Evolutionary conservation across 176 grass and related monocot species (phyloP).

Genomic region (Aegilops speltoides): DNA sequence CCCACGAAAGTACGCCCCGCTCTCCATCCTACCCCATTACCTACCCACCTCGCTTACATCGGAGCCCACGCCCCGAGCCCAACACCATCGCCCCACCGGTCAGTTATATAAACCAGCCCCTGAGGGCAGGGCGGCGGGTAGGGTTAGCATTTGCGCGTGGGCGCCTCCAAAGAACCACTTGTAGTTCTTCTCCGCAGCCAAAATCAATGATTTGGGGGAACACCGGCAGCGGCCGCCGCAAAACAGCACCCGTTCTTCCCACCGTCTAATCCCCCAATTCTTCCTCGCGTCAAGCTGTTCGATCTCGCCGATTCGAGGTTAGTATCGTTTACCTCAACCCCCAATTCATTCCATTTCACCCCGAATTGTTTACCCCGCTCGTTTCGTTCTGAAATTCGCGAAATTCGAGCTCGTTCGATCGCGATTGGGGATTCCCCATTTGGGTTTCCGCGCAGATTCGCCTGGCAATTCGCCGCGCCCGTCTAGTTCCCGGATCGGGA

Average conservation of each 20-base stretch:
- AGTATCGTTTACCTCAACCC: not conserved
- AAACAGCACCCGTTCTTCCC: not conserved
- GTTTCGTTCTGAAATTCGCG: not conserved
- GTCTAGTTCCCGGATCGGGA: not conserved
- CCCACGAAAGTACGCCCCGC: not conserved
- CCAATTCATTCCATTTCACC: not conserved
- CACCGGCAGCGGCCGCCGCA: constrained; percentile 10
- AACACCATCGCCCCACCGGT: not conserved
- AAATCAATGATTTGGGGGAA: constrained; percentile 3
- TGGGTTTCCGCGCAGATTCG: not conserved
- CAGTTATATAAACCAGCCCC: not conserved
- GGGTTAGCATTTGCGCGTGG: not conserved
- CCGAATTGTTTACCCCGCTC: not conserved
- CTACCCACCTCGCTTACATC: not conserved
- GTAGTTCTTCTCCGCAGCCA: constrained; percentile 9
- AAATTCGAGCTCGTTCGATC: not conserved
- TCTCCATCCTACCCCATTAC: not conserved
- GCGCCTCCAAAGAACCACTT: not conserved
- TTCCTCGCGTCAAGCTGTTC: not conserved
- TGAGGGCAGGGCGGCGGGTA: not conserved
- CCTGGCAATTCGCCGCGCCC: not conserved
- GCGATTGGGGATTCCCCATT: not conserved
- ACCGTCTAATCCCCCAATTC: not conserved
- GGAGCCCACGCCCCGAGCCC: not conserved
- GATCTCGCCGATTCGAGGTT: constrained; percentile 19